These are phyloP conservation scores for Ceratocystis huliohia DNA, from an alignment of 2,329 filamentous ascomycete genomes.

Conservation along the genomic window DNA sequence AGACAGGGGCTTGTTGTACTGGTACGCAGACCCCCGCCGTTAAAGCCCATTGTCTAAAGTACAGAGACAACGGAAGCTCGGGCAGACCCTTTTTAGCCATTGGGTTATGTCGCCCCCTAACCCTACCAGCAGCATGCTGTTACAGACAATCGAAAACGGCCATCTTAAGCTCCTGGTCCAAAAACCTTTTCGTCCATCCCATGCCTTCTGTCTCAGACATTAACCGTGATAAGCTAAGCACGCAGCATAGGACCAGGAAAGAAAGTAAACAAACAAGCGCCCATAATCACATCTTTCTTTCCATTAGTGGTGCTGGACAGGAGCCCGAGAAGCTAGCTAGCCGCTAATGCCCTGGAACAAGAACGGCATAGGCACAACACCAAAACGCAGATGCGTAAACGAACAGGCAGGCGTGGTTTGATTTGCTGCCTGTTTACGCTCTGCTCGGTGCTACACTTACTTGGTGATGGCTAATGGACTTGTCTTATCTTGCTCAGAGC, in stretches of 20 bases:
- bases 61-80: neutral
- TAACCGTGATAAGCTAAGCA: neutral
- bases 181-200: neutral
- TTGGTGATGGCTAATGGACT: neutral
- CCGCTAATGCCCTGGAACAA: no score
- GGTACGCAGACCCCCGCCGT: neutral
- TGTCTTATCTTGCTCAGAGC: neutral
- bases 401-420: neutral
- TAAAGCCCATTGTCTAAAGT: neutral
- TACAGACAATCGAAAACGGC: no score
- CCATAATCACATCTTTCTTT: neutral
- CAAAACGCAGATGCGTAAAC: no score
- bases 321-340: no score
- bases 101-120: neutral
- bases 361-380: no score
- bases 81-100: no score
- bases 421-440: neutral
- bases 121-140: neutral
- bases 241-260: neutral
- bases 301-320: no score
- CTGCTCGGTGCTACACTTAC: neutral
- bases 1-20: neutral
- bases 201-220: neutral
- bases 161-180: no score
- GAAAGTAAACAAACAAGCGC: neutral